These are phyloP conservation scores for Cladobotryum mycophilum DNA, from an alignment of 2,329 filamentous ascomycete species.

Conservation along the genomic window DNA sequence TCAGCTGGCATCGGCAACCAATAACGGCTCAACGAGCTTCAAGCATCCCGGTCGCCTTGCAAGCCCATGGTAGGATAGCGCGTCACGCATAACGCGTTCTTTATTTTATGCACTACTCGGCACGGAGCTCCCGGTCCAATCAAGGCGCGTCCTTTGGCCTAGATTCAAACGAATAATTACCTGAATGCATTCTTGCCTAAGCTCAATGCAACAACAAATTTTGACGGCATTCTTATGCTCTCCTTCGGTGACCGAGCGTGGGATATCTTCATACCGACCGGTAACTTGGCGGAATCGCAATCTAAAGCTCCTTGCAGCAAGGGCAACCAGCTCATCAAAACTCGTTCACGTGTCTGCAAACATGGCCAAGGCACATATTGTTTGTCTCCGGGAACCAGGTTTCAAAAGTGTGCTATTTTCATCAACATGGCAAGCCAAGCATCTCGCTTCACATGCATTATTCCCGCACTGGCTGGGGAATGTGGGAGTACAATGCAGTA, in stretches of 20 bases:
- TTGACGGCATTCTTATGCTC: too few relatives aligned
- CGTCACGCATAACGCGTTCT: neutral
- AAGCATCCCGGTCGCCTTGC: neutral
- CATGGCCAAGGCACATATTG: too few relatives aligned
- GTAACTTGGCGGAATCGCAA: neutral
- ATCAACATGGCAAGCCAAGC: too few relatives aligned
- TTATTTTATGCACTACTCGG: conserved; percentile 4
- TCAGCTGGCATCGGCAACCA: neutral
- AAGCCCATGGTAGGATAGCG: too few relatives aligned
- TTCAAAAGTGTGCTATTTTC: too few relatives aligned
- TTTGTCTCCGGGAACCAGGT: too few relatives aligned
- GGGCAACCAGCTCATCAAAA: neutral
- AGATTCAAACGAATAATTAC: neutral
- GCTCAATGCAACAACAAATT: neutral
- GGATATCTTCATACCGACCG: neutral
- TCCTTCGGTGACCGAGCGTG: neutral
- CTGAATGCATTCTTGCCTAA: neutral
- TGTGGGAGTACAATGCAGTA: neutral
- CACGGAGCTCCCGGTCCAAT: conserved; percentile 6
- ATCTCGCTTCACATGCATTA: too few relatives aligned
- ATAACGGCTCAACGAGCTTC: neutral
- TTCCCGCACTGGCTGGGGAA: neutral
- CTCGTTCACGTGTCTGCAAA: too few relatives aligned
- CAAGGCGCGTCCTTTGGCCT: neutral
- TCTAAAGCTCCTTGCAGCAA: conserved; percentile 6